Evolutionary conservation across 1,284 basidiomycete genomes (phyloP), one percentile per base, ranked within the genome.

Genomic region (Porodaedalea pini): DNA sequence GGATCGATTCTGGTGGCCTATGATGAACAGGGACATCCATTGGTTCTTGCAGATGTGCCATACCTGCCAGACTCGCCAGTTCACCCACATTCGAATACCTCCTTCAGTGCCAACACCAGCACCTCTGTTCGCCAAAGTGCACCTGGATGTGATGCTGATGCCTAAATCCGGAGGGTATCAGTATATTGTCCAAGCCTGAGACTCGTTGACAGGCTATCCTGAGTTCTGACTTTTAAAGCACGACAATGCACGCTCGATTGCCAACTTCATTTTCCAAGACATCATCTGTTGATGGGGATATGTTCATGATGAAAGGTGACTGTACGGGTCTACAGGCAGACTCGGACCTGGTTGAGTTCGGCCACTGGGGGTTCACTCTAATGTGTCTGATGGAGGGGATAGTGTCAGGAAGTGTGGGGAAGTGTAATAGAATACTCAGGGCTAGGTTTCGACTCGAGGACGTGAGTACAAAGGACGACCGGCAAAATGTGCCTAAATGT

Each of bases 31-130:
- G 0, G 68, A 76, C 53, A 58, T 75, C 8, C 52, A 65, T 2
- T 69, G 69, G 66, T 72, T 68, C 54, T 56, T 76, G 2, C 27
- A 56, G 0, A 71, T 74, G 0, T 77, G 74, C 51, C 69, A 75
- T 52, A 45, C 65, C 27, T n/a, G n/a, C n/a, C n/a, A n/a, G n/a
- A n/a, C n/a, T n/a, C n/a, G n/a, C n/a, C n/a, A n/a, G n/a, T n/a
- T 77, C 64, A 76, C 7, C 59, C 70, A 0, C 60, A 63, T 0
- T 68, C 71, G 0, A 59, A 67, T 0, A 58, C 66, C 0, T n/a
- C n/a, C n/a, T n/a, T n/a, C n/a, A n/a, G n/a, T n/a, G n/a, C n/a
- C n/a, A n/a, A n/a, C n/a, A n/a, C n/a, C n/a, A n/a, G n/a, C n/a
- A n/a, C n/a, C n/a, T n/a, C 57, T 78, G 1, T 73, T 74, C 40